These are phyloP conservation scores for Ascochyta pisi DNA, from an alignment of 2,329 filamentous ascomycete species.

Conservation along the genomic window DNA sequence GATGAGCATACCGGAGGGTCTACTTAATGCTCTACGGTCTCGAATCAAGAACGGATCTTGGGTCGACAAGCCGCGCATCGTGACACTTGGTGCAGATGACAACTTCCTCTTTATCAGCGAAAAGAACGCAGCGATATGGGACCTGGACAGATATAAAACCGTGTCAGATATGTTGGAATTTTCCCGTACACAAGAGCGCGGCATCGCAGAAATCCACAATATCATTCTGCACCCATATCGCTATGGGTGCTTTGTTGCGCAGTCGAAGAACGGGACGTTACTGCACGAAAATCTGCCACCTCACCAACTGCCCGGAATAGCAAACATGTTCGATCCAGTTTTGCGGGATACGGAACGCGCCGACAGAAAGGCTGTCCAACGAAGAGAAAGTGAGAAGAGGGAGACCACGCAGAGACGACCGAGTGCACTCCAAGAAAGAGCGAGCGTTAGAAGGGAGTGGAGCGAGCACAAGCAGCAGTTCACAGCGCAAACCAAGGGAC, in stretches of 20 bases:
- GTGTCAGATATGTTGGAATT: conserved; percentile 29
- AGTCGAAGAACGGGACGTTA: conserved; percentile 33
- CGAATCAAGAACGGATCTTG: conserved; percentile 41
- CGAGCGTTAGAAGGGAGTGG: conserved; percentile 37
- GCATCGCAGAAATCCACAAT: conserved; percentile 29
- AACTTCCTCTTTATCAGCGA: conserved; percentile 43
- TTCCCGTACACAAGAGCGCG: conserved; percentile 21
- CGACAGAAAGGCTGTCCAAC: conserved; percentile 8
- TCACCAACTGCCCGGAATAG: conserved; percentile 27
- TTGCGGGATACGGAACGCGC: conserved; percentile 24
- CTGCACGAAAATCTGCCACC: conserved; percentile 36
- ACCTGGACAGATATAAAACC: conserved; percentile 32
- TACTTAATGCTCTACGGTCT: conserved; percentile 34
- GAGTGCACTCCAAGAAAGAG: conserved; percentile 30
- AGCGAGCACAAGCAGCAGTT: conserved; percentile 34
- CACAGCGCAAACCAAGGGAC: conserved; percentile 31
- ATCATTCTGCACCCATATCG: conserved; percentile 42
- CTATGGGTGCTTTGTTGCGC: conserved; percentile 38
- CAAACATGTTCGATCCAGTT: conserved; percentile 29
- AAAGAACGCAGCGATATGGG: conserved; percentile 39
- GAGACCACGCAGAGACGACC: conserved; percentile 14
- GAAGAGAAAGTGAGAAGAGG: conserved; percentile 5
- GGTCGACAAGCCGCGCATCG: conserved; percentile 41
- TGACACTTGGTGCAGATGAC: conserved; percentile 38
- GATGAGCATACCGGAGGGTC: conserved; percentile 38